These are phyloP conservation scores for Gonium pectorale DNA, from an alignment of 139 green algal species.

Conservation along the genomic window DNA sequence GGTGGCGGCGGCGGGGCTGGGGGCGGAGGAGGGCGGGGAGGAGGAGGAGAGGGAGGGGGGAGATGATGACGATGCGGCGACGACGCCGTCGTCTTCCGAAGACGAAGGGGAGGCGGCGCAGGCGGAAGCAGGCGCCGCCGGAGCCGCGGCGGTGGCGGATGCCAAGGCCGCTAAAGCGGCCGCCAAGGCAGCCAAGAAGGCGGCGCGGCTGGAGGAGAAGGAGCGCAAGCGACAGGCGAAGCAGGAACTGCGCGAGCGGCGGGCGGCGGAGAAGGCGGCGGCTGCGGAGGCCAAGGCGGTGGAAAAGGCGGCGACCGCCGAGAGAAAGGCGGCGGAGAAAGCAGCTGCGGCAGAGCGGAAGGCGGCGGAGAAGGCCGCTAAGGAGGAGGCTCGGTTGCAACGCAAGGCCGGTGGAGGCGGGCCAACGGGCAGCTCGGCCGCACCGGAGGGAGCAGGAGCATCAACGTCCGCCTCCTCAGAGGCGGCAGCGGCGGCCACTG, in stretches of 20 bases:
- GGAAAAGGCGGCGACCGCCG: neutral
- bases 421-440: too few relatives aligned
- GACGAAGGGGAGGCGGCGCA: neutral
- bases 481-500: neutral
- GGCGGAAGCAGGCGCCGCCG: neutral
- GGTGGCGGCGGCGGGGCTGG: neutral
- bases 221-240: neutral
- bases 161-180: neutral
- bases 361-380: neutral
- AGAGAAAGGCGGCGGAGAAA: neutral
- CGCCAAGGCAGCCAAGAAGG: neutral
- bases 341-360: neutral
- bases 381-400: neutral
- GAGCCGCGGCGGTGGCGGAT: neutral
- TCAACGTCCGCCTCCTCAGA: neutral
- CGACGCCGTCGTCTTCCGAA: too few relatives aligned
- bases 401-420: neutral
- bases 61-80: neutral
- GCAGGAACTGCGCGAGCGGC: neutral
- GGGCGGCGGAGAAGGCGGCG: neutral
- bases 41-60: neutral
- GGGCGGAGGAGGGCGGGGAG: neutral
- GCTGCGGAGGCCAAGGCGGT: neutral
- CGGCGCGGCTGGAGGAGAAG: neutral
- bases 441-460: neutral